Conservation (phyloP, 129 eudicot species). For the Erigeron canadensis region DNA sequence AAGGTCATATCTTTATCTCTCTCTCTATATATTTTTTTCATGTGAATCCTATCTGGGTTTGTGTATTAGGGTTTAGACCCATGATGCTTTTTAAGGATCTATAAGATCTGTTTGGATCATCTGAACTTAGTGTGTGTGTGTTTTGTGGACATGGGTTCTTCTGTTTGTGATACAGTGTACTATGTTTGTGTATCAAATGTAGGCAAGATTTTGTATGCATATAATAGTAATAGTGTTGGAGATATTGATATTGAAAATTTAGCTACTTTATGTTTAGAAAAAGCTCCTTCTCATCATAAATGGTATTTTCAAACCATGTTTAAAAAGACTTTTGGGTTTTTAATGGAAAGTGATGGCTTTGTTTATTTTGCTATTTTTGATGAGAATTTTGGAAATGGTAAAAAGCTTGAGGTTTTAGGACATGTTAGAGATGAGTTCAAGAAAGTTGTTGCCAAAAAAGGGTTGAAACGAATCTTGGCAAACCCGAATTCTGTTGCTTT, state of each 20-base stretch:
- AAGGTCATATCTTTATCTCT: too few species aligned
- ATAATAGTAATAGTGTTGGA: constrained; percentile 32
- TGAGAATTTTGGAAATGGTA: constrained; percentile 38
- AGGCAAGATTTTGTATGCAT: constrained; percentile 53
- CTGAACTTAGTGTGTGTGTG: too few species aligned
- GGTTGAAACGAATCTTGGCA: constrained; percentile 38
- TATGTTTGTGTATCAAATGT: constrained; percentile 77
- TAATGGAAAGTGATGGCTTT: constrained; percentile 64
- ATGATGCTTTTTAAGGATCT: not conserved
- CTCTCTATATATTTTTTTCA: too few species aligned
- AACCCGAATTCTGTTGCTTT: constrained; percentile 38
- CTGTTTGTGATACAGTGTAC: constrained; percentile 38
- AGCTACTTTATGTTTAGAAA: constrained; percentile 64
- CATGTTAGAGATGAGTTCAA: constrained; percentile 58
- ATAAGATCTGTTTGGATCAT: not conserved
- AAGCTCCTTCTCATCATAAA: constrained; percentile 62
- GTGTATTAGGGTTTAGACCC: not conserved
- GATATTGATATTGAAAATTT: constrained; percentile 61
- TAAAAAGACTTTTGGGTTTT: constrained; percentile 54
- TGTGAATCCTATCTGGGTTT: too few species aligned
- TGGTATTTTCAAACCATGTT: constrained; percentile 74
- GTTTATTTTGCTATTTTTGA: constrained; percentile 58
- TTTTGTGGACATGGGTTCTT: constrained; percentile 37
- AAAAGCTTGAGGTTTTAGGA: constrained; percentile 51
- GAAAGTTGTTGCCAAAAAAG: constrained; percentile 50